Evolutionary conservation across 495 filamentous ascomycete genomes (phyloP), one percentile per base, ranked within the genome.

Genomic region (Penicillium robsamsonii): DNA sequence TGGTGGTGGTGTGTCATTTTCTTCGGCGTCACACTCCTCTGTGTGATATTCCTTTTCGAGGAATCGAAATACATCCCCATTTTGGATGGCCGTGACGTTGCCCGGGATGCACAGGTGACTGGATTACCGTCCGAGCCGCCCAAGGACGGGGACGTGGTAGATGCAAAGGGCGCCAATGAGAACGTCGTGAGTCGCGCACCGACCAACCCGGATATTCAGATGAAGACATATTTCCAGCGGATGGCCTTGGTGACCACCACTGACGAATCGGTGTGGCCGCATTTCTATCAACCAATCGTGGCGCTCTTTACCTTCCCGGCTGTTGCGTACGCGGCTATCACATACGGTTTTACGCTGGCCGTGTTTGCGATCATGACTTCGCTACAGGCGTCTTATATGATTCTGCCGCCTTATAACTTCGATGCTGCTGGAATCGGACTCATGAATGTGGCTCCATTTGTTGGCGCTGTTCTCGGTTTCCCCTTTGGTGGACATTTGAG

Each of bases 1-100:
- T 81, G 75, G 70, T 81, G 78, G 79, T 79, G 75, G 72, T 70
- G 64, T 42, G 68, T 69, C 2, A 79, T 81, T 17, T 69, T 80
- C 55, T 70, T 78, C 25, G 78, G 68, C 0, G 54, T 75, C 18
- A 64, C 66, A 4, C 27, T 79, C 6, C 9, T 76, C 30, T 62
- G 71, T 22, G 61, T 73, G 5, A 27, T 73, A 0, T 76, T 81
- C 50, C 57, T 66, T 11, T 76, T 71, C 25, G 75, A 80, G 55
- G 78, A 81, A 50, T 73, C 68, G 3, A 77, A 75, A 37, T 79
- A 61, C 3, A 42, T 64, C 9, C 59, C 60, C 6, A 13, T 62
- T 17, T 12, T 64, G 5, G 15, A 56, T 5, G 58, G 64, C 2
- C 56, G 58, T 12, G 25, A 44, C 11, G 25, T 53, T 13, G 18